Conservation (phyloP, 2,329 filamentous ascomycete genomes). For the Sarocladiaceae sp. region DNA sequence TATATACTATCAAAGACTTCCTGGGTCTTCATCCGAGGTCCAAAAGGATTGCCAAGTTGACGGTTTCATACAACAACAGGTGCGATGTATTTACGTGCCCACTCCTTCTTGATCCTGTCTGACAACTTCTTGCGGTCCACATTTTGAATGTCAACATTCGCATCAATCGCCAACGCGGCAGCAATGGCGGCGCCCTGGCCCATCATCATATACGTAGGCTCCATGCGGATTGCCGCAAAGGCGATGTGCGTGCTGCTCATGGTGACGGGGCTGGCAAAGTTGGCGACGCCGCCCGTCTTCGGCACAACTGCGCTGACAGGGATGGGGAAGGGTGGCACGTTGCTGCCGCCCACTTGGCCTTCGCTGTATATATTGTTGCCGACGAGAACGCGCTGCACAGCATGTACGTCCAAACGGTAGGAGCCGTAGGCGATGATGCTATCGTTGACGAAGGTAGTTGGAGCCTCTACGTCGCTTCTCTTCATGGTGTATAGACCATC, state of each 20-base stretch:
- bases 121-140: conserved; percentile 9
- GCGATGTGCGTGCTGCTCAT: conserved; percentile 14
- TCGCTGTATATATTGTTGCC: conserved; percentile 18
- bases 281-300: conserved; percentile 6
- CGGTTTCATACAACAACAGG: no score
- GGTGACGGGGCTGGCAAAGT: conserved; percentile 12
- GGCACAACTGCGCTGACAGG: conserved; percentile 11
- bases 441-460: conserved; percentile 11
- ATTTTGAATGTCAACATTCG: conserved; percentile 11
- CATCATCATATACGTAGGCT: conserved; percentile 15
- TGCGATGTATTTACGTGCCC: no score
- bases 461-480: conserved; percentile 15
- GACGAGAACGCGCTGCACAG: conserved; percentile 18
- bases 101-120: conserved; percentile 1
- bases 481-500: conserved; percentile 20
- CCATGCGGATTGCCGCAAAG: conserved; percentile 14
- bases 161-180: conserved; percentile 13
- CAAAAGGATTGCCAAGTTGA: no score
- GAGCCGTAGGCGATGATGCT: conserved; percentile 17
- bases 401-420: conserved; percentile 21
- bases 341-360: conserved; percentile 15
- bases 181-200: conserved; percentile 13
- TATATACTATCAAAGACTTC: no score
- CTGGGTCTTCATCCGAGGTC: no score
- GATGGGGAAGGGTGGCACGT: conserved; percentile 11